Base-by-base conservation (phyloP, 257 asterid species). In the Euphrasia confusa region DNA sequence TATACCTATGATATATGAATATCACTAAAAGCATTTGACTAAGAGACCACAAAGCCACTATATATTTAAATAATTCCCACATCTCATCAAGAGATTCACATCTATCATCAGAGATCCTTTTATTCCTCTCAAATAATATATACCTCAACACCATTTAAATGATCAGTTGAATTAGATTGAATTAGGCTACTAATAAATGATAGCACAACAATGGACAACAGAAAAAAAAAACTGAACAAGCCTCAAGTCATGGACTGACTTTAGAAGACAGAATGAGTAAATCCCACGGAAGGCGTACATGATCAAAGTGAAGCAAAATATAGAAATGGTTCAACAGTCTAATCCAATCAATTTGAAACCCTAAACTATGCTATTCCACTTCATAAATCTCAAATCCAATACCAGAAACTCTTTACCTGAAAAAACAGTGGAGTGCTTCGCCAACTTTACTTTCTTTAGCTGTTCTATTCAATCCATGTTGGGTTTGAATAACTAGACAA, bases 351-450 rank as follows among this genome's bases (percentile, higher is more conserved):
- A 54, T 55, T 49, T 7, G 12, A 10, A 35, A 68, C 54, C 66
- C 37, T 54, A 56, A 52, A 9, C 47, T 45, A 65, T 18, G 52
- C 17, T 26, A 63, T 30, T 61, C 49, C 24, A 26, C 18, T 54
- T 42, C 24, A 33, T 27, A 18, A 15, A 60, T 47, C 49, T 27
- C 49, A 32, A 55, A 61, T 27, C 45, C 58, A 15, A 60, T 60
- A 56, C 5, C 62, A 58, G 37, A 40, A 65, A n/a, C 40, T 10
- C 39, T 54, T 48, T 39, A 83, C 99, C 99, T 89, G 85, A 83
- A 89, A 86, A 92, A 89, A 77, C 89, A 89, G 72, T 85, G 79
- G 64, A 84, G 71, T 32, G 97, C 94, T 75, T 92, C 97, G 75
- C 81, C 80, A 68, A 80, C 72, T 76, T 86, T 92, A 66, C 72